Conservation (phyloP, 345 rosid genomes). For the Salix exigua region DNA sequence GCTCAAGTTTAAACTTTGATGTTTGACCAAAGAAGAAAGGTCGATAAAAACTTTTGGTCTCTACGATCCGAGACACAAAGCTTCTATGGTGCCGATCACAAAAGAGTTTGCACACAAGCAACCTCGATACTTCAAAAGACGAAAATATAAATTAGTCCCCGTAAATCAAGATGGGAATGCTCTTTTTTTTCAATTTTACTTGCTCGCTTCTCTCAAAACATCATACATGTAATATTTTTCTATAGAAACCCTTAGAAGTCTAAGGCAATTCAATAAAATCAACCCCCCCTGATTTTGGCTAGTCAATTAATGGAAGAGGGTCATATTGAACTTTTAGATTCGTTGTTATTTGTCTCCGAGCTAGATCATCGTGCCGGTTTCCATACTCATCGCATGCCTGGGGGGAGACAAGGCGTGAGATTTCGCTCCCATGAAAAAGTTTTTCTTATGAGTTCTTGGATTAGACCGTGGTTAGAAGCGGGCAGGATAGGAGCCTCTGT, state of each 20-base stretch:
- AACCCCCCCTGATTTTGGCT: background rate
- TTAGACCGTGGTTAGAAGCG: background rate
- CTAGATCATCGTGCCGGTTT: background rate
- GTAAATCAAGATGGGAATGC: background rate
- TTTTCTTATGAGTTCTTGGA: background rate
- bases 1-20: slow-evolving; percentile 6
- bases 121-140: background rate
- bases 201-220: background rate
- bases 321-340: background rate
- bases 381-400: background rate
- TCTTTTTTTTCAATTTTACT: background rate
- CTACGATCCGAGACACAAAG: slow-evolving; percentile 17
- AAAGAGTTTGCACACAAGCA: background rate
- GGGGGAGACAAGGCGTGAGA: background rate
- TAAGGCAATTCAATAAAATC: background rate
- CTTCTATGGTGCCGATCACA: slow-evolving; percentile 16
- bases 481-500: background rate
- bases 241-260: background rate
- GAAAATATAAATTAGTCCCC: background rate
- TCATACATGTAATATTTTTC: background rate
- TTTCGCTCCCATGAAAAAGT: background rate
- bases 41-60: slow-evolving; percentile 13
- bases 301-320: background rate
- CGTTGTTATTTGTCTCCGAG: background rate
- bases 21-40: background rate